phyloP scores from a whole-genome alignment of 75 land plant genomes.

The Gnetum montanum region DNA sequence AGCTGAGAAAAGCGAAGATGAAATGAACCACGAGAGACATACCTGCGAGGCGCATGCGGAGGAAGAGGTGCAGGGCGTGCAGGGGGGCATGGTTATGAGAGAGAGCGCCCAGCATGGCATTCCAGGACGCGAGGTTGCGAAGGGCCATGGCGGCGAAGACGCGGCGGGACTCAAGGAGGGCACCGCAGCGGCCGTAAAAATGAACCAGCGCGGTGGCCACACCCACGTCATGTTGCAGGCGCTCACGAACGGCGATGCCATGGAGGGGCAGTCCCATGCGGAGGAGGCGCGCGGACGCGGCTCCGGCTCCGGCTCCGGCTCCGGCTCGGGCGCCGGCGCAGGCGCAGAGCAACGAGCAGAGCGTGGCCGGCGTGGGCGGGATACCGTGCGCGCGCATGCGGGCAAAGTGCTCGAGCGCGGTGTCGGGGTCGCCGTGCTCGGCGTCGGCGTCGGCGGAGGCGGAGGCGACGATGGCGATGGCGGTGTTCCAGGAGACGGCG shows the following conservation, averaged over 20 bases:
- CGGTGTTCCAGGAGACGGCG: background rate
- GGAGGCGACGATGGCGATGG: background rate
- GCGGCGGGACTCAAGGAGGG: background rate
- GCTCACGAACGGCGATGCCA: too few relatives aligned
- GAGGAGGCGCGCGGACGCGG: too few relatives aligned
- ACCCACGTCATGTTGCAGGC: background rate
- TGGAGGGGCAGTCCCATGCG: too few relatives aligned
- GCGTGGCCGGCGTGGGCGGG: too few relatives aligned
- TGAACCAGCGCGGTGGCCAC: background rate
- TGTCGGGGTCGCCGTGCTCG: too few relatives aligned
- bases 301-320: too few relatives aligned
- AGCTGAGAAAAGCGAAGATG: too few relatives aligned
- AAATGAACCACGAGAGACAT: too few relatives aligned
- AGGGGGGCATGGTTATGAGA: background rate
- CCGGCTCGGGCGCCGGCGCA: too few relatives aligned
- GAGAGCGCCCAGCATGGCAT: slow-evolving; percentile 4
- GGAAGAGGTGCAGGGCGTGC: slow-evolving; percentile 6
- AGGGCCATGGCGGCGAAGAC: slow-evolving; percentile 2
- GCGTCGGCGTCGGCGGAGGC: too few relatives aligned
- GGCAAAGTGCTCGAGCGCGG: too few relatives aligned
- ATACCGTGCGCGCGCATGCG: background rate
- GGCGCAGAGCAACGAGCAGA: too few relatives aligned
- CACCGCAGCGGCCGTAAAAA: slow-evolving; percentile 1
- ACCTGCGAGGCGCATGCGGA: background rate
- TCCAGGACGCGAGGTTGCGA: background rate